Evolutionary conservation across 371 early-diverging fungal genomes (phyloP).

Genomic region (Chytridium lagenaria): DNA sequence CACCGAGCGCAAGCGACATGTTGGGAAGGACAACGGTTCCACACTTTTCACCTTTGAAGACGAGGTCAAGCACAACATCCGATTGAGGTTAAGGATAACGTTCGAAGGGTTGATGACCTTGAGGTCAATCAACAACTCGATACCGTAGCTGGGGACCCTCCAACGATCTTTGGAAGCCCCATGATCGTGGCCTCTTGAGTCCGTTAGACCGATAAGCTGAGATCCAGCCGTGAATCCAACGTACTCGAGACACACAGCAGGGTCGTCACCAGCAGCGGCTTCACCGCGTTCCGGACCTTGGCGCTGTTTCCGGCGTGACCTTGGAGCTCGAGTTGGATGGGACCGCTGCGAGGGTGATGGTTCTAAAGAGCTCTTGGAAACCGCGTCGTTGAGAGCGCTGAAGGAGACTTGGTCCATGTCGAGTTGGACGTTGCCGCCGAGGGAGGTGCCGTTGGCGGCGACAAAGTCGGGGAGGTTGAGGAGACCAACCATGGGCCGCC

Average conservation of each 20-base stretch:
- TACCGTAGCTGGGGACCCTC: slow-evolving; percentile 15
- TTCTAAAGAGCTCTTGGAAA: not conserved
- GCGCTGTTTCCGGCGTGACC: slow-evolving; percentile 2
- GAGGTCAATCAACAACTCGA: slow-evolving; percentile 8
- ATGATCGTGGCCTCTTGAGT: not conserved
- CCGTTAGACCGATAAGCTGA: not conserved
- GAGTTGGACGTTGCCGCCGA: not conserved
- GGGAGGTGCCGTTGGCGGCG: not conserved
- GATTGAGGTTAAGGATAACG: slow-evolving; percentile 9
- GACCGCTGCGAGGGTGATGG: slow-evolving; percentile 1
- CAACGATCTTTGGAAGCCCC: slow-evolving; percentile 1
- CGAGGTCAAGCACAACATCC: slow-evolving; percentile 5
- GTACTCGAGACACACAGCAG: not conserved
- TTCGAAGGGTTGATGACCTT: slow-evolving; percentile 11
- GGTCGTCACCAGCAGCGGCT: not conserved
- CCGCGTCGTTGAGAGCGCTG: not conserved
- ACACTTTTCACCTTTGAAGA: not conserved
- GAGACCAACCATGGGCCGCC: too few species aligned
- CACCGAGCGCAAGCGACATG: not conserved
- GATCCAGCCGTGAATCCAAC: not conserved
- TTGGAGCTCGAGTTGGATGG: not conserved
- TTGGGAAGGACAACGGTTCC: slow-evolving; percentile 22
- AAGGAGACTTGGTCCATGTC: not conserved
- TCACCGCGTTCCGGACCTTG: not conserved
- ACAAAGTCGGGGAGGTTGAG: too few species aligned